These are phyloP conservation scores for Syzygium aqueum DNA, from an alignment of 345 rosid genomes.

Conservation along the genomic window DNA sequence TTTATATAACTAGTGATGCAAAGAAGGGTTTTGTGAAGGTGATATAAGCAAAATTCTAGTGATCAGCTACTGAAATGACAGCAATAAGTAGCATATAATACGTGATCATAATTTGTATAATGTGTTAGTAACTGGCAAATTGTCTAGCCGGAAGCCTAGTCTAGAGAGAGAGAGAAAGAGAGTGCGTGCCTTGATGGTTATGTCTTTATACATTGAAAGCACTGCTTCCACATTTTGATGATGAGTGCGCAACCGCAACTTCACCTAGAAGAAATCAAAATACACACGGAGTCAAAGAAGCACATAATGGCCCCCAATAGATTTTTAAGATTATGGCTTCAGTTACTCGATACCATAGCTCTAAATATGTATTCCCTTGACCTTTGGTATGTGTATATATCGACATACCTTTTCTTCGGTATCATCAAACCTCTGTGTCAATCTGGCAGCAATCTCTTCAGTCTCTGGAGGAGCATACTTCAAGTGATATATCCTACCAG, in stretches of 20 bases:
- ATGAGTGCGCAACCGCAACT: constrained; percentile 71
- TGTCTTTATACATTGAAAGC: constrained; percentile 67
- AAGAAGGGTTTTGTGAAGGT: neutral
- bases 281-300: neutral
- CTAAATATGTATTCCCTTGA: neutral
- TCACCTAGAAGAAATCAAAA: constrained; percentile 35
- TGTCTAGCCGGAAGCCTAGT: neutral
- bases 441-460: constrained; percentile 76
- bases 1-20: neutral
- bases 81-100: neutral
- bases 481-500: constrained; percentile 92
- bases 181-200: constrained; percentile 57
- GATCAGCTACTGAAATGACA: neutral
- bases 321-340: neutral
- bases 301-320: neutral
- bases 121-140: neutral
- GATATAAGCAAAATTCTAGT: neutral
- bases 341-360: neutral
- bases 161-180: constrained; percentile 8
- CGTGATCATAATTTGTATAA: neutral
- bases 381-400: neutral
- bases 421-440: constrained; percentile 89
- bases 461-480: constrained; percentile 87
- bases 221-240: constrained; percentile 77
- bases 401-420: constrained; percentile 81